Evolutionary conservation across 2,329 filamentous ascomycete genomes (phyloP), one percentile per base, ranked within the genome.

Genomic region (Aspergillus vadensis): DNA sequence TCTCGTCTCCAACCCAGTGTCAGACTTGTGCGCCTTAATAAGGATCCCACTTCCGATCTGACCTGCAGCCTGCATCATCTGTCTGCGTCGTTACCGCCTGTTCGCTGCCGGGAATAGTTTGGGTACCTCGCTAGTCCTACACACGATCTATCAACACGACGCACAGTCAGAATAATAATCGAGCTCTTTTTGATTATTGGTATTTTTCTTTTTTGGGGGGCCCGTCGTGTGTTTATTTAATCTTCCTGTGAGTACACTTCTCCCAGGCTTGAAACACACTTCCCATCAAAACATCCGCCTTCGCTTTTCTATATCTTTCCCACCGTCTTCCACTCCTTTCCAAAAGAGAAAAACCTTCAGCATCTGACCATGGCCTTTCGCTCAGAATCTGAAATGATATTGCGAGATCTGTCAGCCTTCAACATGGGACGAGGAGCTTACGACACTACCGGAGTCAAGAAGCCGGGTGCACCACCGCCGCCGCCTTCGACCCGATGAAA

Each of bases 371-470:
- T 76, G 73, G 62, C 64, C 63, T 36, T 68, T 55, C 62, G 62
- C 38, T 64, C 70, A 76, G 71, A 74, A 57, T 71, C 70, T 62
- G 72, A 65, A 41, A 79, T 80, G 77, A 77, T 79, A 63, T 69
- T 74, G 53, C 72, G 76, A 67, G 76, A 75, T 62, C 68, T 74
- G 41, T 76, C 74, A 56, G 73, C 75, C 54, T 76, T 71, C 71
- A 81, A 82, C 70, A 82, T 82, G 80, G 81, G 80, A 61, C 78
- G 81, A 64, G 81, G 81, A 59, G 80, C 79, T 60, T 83, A 83
- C 63, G 81, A 83, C 65, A 83, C 81, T 43, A 83, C 81, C 6
- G 81, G 81, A 27, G 79, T 82, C 21, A 79, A 80, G 65, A 82
- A 82, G 71, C 81, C 80, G 47, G 72, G 72, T 48, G 72, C 71